Base-by-base conservation (phyloP, 2,329 filamentous ascomycete genomes). In the Stachybotrys echinatus region DNA sequence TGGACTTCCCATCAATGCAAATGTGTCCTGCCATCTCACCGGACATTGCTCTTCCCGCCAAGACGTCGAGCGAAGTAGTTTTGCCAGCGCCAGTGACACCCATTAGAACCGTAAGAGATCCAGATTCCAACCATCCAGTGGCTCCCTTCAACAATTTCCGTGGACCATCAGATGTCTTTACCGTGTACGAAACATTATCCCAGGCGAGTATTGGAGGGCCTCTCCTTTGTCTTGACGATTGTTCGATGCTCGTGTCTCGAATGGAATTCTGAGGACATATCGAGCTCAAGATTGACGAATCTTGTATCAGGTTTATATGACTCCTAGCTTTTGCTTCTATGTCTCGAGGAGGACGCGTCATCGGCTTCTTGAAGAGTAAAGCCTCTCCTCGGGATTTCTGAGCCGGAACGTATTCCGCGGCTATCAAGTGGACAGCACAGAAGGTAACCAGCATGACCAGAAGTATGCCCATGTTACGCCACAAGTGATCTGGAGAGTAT, bases 121-220 rank as follows among this genome's bases (percentile, higher is more conserved):
- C 84, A 10, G 84, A 84, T 64, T 87, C 84, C 51, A 87, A 82
- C 81, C 82, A 87, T 14, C 84, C 84, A 58, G 85, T 80, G 10
- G 87, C 81, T 51, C 85, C 72, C 52, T 87, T 79, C 38, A 88
- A 31, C 12, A 31, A 89, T 81, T 23, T 82, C 75, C 22, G 84
- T 75, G 5, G 70, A 65, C 85, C 76, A 63, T 87, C 87, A 31
- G 55, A 54, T 63, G 87, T 84, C 57, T 80, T 79, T 61, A 89
- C 85, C 54, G 88, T 84, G 58, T 88, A 89, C 65, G 80, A 84
- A 5, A 88, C 79, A 56, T 85, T 74, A 51, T 79, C 72, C 84
- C 84, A 88, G 55, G 83, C 81, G 68, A 88, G 87, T 50, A 87
- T 21, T 14, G 46, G 17, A 12, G 27, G 27, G 27, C 6, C 27